A percentile compares a stretch with the other conserved stretches of the same genome.
These are phyloP conservation scores for Aspergillus melleus DNA, from an alignment of 2,329 filamentous ascomycete genomes.

Conservation along the genomic window DNA sequence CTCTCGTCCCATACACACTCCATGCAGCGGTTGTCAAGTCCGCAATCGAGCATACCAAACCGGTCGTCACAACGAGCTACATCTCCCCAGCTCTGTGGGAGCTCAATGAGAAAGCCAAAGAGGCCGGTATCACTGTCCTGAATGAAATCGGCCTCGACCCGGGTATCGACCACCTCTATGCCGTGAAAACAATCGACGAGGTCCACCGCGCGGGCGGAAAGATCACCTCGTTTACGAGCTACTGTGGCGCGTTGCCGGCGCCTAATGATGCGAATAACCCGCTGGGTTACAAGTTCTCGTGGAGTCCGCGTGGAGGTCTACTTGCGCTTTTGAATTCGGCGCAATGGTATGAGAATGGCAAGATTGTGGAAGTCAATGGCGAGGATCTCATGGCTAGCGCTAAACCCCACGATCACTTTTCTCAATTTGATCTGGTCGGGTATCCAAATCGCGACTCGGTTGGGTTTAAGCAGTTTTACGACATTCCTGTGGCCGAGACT, in stretches of 20 bases:
- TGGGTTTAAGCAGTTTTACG: slow-evolving; percentile 2
- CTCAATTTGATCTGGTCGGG: neutral
- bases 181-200: slow-evolving; percentile 8
- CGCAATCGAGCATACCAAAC: neutral
- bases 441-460: slow-evolving; percentile 6
- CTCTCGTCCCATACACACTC: neutral
- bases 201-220: slow-evolving; percentile 3
- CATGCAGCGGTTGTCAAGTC: neutral
- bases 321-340: slow-evolving; percentile 5
- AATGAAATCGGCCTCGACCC: slow-evolving; percentile 5
- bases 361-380: neutral
- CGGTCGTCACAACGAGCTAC: slow-evolving; percentile 4
- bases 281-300: slow-evolving; percentile 7
- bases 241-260: slow-evolving; percentile 5
- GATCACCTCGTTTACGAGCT: slow-evolving; percentile 2
- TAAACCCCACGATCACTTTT: neutral
- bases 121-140: neutral
- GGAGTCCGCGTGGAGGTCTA: slow-evolving; percentile 1
- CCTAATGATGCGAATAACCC: slow-evolving; percentile 5
- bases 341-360: slow-evolving; percentile 1
- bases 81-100: slow-evolving; percentile 2
- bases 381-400: slow-evolving; percentile 4
- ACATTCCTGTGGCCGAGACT: slow-evolving; percentile 1
- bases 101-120: neutral
- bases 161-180: slow-evolving; percentile 9